Percentiles rank a stretch among this genome's conserved stretches.
Conservation (phyloP, 2,329 filamentous ascomycete genomes). For the Clonostachys solani region DNA sequence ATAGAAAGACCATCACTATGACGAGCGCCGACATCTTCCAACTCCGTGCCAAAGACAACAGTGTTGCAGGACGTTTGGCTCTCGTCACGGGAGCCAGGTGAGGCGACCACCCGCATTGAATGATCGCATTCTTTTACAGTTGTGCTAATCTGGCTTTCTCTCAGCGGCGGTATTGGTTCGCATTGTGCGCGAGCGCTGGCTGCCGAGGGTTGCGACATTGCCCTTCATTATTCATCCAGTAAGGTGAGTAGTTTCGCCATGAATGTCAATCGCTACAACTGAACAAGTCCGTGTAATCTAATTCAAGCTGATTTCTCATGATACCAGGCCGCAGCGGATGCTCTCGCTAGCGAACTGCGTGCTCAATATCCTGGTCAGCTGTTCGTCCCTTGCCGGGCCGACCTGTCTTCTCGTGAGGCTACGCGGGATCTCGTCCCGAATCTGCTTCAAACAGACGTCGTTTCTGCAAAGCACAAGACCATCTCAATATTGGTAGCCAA, state of each 20-base stretch:
- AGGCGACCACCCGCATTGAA: neutral
- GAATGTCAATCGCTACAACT: no score
- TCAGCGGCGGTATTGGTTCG: constrained; percentile 27
- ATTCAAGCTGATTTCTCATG: no score
- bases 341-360: constrained; percentile 16
- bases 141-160: no score
- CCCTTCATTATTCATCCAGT: constrained; percentile 24
- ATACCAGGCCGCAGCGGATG: constrained; percentile 19
- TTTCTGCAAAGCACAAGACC: constrained; percentile 14
- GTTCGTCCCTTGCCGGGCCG: constrained; percentile 16
- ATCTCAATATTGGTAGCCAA: constrained; percentile 24
- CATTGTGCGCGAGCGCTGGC: constrained; percentile 21
- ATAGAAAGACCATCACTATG: no score
- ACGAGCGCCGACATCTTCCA: no score
- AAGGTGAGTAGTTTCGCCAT: constrained; percentile 10
- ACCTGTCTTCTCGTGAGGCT: constrained; percentile 17
- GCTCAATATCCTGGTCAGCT: constrained; percentile 15
- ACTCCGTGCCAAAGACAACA: neutral
- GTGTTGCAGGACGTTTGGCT: constrained; percentile 15
- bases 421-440: constrained; percentile 13
- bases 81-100: constrained; percentile 26
- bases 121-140: neutral
- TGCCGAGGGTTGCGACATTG: constrained; percentile 26
- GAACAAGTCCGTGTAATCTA: no score
- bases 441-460: constrained; percentile 8